Evolutionary conservation across 192 early-diverging fungal genomes (phyloP).

Genomic region (Rhizophagus sp.): DNA sequence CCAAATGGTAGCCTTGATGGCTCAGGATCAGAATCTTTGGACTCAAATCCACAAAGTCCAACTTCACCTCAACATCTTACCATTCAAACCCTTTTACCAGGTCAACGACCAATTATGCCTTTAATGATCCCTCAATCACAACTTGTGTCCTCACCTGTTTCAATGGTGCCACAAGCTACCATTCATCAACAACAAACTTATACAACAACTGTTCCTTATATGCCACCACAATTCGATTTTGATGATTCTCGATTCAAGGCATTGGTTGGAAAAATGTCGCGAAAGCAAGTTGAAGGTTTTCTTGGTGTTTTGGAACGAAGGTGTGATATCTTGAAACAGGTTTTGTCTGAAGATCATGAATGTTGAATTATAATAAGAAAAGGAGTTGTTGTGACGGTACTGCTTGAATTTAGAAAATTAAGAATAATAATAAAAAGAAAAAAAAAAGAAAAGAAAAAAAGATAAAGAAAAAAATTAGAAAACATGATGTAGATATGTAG

Average conservation of each 20-base stretch:
- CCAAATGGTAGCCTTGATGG: constrained; percentile 17
- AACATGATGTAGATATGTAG: background rate
- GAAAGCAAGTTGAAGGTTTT: constrained; percentile 54
- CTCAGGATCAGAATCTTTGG: constrained; percentile 9
- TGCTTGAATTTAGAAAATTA: background rate
- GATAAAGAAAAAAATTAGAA: constrained; percentile 18
- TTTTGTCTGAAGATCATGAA: constrained; percentile 11
- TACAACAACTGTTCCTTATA: background rate
- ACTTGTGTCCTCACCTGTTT: background rate
- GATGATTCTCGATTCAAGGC: constrained; percentile 45
- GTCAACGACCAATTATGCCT: constrained; percentile 29
- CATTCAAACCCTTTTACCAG: constrained; percentile 19
- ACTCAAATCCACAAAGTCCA: constrained; percentile 19
- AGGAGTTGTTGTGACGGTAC: constrained; percentile 27
- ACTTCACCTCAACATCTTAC: constrained; percentile 23
- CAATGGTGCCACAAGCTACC: background rate
- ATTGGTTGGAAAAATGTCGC: constrained; percentile 48
- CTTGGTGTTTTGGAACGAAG: constrained; percentile 56
- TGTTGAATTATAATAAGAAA: background rate
- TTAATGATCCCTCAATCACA: constrained; percentile 13
- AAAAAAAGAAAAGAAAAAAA: background rate
- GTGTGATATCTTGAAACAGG: constrained; percentile 48
- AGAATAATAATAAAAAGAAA: too few relatives aligned
- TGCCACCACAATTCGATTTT: constrained; percentile 33
- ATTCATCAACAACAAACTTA: constrained; percentile 6